These are phyloP conservation scores for Ascochyta koolunga DNA, from an alignment of 2,329 filamentous ascomycete species.

Conservation along the genomic window DNA sequence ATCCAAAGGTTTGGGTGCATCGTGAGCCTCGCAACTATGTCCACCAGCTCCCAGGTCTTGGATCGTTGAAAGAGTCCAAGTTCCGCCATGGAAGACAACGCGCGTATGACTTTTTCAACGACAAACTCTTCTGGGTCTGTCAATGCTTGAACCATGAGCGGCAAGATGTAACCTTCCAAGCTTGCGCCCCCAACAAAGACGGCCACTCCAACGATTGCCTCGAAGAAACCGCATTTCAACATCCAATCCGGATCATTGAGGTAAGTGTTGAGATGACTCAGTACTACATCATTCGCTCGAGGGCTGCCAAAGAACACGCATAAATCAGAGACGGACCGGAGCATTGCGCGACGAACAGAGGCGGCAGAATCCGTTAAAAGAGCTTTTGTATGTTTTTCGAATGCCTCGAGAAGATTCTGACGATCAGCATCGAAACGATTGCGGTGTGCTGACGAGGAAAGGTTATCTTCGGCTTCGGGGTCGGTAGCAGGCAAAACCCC, in stretches of 20 bases:
- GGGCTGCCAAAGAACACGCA: slow-evolving; percentile 94
- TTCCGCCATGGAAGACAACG: slow-evolving; percentile 84
- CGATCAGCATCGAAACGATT: slow-evolving; percentile 88
- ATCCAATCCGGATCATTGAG: slow-evolving; percentile 97
- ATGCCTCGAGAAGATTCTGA: slow-evolving; percentile 78
- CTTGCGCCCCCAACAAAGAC: slow-evolving; percentile 87
- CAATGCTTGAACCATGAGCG: slow-evolving; percentile 92
- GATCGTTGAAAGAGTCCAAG: slow-evolving; percentile 84
- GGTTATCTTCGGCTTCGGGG: slow-evolving; percentile 77
- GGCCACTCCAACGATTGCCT: slow-evolving; percentile 90
- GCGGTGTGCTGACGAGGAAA: slow-evolving; percentile 73
- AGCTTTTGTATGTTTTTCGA: slow-evolving; percentile 87
- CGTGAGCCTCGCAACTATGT: slow-evolving; percentile 81
- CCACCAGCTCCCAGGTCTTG: slow-evolving; percentile 85
- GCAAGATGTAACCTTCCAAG: slow-evolving; percentile 92
- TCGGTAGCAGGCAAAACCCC: slow-evolving; percentile 79
- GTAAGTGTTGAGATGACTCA: slow-evolving; percentile 96
- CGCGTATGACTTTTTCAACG: slow-evolving; percentile 86
- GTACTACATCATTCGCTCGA: slow-evolving; percentile 93
- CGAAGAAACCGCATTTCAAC: slow-evolving; percentile 94
- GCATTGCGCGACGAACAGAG: slow-evolving; percentile 85
- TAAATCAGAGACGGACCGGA: slow-evolving; percentile 87
- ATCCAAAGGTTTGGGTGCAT: slow-evolving; percentile 97
- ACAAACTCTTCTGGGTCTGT: slow-evolving; percentile 94
- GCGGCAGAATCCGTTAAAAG: slow-evolving; percentile 86